Conservation (phyloP, 805 yeast species). For the Candida germanica region DNA sequence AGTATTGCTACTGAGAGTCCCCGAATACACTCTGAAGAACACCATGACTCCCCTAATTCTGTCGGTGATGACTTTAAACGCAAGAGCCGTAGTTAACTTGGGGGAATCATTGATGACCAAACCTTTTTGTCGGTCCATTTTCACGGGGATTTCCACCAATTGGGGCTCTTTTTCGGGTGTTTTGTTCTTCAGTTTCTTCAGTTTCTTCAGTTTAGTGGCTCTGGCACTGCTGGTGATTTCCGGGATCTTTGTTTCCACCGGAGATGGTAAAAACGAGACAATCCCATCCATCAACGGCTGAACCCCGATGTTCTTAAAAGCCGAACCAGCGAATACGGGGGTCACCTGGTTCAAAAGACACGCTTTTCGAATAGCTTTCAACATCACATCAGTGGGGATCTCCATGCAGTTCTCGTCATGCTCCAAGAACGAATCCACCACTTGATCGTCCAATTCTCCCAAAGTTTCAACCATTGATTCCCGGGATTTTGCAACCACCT, state of each 20-base stretch:
- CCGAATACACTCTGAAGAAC: slow-evolving; percentile 86
- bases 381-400: slow-evolving; percentile 55
- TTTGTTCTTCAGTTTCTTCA: slow-evolving; percentile 8
- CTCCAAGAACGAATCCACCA: slow-evolving; percentile 76
- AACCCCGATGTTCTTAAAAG: slow-evolving; percentile 89
- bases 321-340: slow-evolving; percentile 91
- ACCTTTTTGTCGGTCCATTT: slow-evolving; percentile 43
- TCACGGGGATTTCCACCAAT: slow-evolving; percentile 25
- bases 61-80: slow-evolving; percentile 89
- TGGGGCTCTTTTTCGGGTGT: neutral
- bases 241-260: slow-evolving; percentile 60
- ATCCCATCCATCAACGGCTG: slow-evolving; percentile 90
- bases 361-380: slow-evolving; percentile 57
- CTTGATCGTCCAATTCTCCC: slow-evolving; percentile 75
- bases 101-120: slow-evolving; percentile 52
- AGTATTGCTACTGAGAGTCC: slow-evolving; percentile 61
- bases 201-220: slow-evolving; percentile 17
- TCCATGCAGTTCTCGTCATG: slow-evolving; percentile 63
- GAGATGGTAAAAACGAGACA: slow-evolving; percentile 76
- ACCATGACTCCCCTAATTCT: slow-evolving; percentile 79
- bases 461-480: slow-evolving; percentile 80
- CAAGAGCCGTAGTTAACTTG: slow-evolving; percentile 72
- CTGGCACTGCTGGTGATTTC: slow-evolving; percentile 37
- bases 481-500: slow-evolving; percentile 55
- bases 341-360: slow-evolving; percentile 57